Conservation (phyloP, 108 stramenopile species). For the Cyclotella atomus region DNA sequence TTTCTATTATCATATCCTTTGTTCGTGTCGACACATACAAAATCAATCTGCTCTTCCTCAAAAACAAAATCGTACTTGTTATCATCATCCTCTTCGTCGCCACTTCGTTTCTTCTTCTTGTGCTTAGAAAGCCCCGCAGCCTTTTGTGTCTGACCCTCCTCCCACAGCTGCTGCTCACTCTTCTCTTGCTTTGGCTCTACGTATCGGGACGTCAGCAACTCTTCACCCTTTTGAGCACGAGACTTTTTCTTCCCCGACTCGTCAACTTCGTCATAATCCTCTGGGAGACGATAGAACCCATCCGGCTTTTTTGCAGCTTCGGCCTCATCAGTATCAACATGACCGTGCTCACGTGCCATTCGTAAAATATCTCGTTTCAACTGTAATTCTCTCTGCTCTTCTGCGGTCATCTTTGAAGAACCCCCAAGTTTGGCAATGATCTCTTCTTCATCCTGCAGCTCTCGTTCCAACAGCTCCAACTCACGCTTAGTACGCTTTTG, state of each 20-base stretch:
- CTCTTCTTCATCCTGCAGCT: slow-evolving; percentile 94
- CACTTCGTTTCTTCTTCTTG: slow-evolving; percentile 37
- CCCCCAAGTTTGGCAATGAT: slow-evolving; percentile 69
- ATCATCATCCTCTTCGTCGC: slow-evolving; percentile 52
- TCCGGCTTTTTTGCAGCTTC: slow-evolving; percentile 60
- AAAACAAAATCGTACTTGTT: slow-evolving; percentile 95
- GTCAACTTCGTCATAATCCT: slow-evolving; percentile 62
- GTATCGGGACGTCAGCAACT: slow-evolving; percentile 88
- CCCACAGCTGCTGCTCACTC: slow-evolving; percentile 97
- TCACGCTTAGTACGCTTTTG: slow-evolving; percentile 95
- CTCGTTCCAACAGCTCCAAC: slow-evolving; percentile 84
- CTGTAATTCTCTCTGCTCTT: slow-evolving; percentile 76
- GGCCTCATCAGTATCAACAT: slow-evolving; percentile 48
- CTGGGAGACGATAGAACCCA: slow-evolving; percentile 80
- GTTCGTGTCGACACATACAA: slow-evolving; percentile 88
- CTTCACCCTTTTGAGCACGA: slow-evolving; percentile 70
- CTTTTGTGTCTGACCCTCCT: slow-evolving; percentile 92
- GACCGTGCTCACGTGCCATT: slow-evolving; percentile 69
- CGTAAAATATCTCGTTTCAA: slow-evolving; percentile 82
- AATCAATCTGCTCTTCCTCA: slow-evolving; percentile 95
- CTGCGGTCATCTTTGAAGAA: slow-evolving; percentile 64
- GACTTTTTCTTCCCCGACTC: slow-evolving; percentile 46
- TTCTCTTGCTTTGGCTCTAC: slow-evolving; percentile 90
- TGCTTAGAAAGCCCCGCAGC: slow-evolving; percentile 45
- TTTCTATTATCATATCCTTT: slow-evolving; percentile 79